phyloP scores from a whole-genome alignment of 1,139 yeast species.

The Magnusiomyces paraingens region DNA sequence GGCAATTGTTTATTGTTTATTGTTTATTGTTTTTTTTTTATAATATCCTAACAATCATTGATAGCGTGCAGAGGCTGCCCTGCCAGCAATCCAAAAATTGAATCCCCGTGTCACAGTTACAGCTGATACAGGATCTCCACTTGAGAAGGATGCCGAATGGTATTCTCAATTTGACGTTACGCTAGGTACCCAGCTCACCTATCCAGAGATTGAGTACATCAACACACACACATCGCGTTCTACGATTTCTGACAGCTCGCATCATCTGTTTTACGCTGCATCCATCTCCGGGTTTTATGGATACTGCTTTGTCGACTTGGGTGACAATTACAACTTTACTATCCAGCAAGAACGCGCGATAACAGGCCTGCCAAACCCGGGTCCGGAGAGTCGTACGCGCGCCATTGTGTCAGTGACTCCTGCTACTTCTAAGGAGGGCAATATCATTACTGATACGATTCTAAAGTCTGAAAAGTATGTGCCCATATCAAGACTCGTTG shows the following conservation, averaged over 20 bases:
- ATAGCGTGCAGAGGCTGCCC: constrained; percentile 49
- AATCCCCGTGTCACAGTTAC: constrained; percentile 64
- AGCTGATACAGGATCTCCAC: constrained; percentile 36
- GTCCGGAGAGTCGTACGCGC: constrained; percentile 45
- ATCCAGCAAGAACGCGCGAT: constrained; percentile 46
- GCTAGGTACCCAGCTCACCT: constrained; percentile 62
- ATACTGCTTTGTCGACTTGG: constrained; percentile 70
- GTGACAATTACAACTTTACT: constrained; percentile 42
- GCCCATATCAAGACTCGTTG: constrained; percentile 32
- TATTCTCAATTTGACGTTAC: constrained; percentile 61
- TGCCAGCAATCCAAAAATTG: constrained; percentile 54
- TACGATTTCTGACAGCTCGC: no score
- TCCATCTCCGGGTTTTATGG: constrained; percentile 80
- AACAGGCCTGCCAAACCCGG: constrained; percentile 39
- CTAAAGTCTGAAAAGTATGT: constrained; percentile 51
- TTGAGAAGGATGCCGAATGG: constrained; percentile 36
- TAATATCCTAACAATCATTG: not conserved
- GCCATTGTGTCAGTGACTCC: constrained; percentile 45
- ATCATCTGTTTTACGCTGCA: constrained; percentile 46
- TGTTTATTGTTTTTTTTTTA: not conserved
- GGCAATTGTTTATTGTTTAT: constrained; percentile 7
- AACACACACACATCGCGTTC: not conserved
- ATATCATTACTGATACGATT: constrained; percentile 42
- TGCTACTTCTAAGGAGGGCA: constrained; percentile 37
- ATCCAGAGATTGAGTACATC: constrained; percentile 28